A percentile compares a stretch with the other conserved stretches of the same genome.
phyloP scores from a whole-genome alignment of 2,329 filamentous ascomycete genomes.

The Diaporthe sp. region DNA sequence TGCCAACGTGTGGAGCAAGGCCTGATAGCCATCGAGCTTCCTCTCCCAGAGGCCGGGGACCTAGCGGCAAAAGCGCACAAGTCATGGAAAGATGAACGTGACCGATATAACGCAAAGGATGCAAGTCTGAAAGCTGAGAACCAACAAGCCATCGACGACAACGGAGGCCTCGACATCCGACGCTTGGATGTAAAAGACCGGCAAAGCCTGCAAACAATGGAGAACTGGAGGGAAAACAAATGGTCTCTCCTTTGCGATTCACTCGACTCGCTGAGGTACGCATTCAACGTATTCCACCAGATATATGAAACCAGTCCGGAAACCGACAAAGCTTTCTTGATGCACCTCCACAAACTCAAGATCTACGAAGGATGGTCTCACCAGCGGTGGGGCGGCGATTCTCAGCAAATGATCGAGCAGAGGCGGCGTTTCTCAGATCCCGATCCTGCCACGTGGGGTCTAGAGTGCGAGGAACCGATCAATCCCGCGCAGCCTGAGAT shows the following conservation, averaged over 20 bases:
- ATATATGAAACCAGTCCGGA: background rate
- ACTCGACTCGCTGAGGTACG: background rate
- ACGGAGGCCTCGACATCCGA: background rate
- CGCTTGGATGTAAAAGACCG: background rate
- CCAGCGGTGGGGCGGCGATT: background rate
- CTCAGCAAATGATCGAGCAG: background rate
- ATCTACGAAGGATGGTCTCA: background rate
- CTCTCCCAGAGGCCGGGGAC: background rate
- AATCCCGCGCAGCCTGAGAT: too few species aligned
- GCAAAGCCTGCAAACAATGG: background rate
- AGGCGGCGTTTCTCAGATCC: background rate
- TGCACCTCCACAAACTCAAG: background rate
- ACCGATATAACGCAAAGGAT: background rate
- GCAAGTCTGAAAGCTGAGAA: background rate
- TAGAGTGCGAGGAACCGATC: too few species aligned
- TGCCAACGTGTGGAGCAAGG: background rate
- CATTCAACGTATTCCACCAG: too few species aligned
- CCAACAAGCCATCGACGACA: background rate
- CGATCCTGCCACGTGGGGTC: background rate
- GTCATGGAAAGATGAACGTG: background rate
- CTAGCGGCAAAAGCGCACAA: background rate
- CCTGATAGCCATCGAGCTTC: background rate
- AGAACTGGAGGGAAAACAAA: background rate
- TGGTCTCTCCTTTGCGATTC: background rate
- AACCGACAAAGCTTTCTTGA: accelerated